Evolutionary conservation across 2,329 filamentous ascomycete species (phyloP).

Genomic region (Fusarium sp.): DNA sequence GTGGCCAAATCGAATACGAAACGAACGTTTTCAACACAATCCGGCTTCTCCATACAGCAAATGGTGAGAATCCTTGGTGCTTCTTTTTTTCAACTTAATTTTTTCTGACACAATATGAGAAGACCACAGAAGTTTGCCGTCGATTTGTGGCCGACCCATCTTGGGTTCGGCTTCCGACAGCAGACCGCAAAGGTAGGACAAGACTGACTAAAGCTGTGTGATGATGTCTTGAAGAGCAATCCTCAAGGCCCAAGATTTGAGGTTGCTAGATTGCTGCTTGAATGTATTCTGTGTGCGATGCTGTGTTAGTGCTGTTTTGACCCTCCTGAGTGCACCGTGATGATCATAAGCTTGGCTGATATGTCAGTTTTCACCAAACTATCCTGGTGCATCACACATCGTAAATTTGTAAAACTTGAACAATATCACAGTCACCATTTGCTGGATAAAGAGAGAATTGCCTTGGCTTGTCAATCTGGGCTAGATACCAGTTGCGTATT

Average conservation of each 20-base stretch:
- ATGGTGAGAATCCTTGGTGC: slow-evolving; percentile 41
- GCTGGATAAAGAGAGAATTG: background rate
- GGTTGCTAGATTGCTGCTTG: background rate
- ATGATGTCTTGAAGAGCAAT: background rate
- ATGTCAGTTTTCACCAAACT: background rate
- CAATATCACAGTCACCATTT: background rate
- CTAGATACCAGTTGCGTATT: background rate
- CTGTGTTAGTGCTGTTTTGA: background rate
- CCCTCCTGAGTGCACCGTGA: background rate
- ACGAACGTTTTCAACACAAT: slow-evolving; percentile 1
- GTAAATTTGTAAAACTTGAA: background rate
- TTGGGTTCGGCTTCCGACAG: background rate
- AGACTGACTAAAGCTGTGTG: background rate
- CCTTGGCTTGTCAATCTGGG: background rate
- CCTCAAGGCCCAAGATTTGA: background rate
- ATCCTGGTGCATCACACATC: background rate
- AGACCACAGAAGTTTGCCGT: slow-evolving; percentile 27
- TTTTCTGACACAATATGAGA: slow-evolving; percentile 36
- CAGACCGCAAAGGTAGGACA: slow-evolving; percentile 13
- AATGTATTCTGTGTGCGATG: background rate
- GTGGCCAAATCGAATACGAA: slow-evolving; percentile 33
- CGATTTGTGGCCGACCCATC: background rate
- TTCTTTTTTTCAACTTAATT: slow-evolving; percentile 1
- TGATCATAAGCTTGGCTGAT: background rate
- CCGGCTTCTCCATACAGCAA: slow-evolving; percentile 13